Percentiles rank a stretch among this genome's conserved stretches.
phyloP scores from a whole-genome alignment of 2,329 filamentous ascomycete species.

The Herpotrichia juniperi region DNA sequence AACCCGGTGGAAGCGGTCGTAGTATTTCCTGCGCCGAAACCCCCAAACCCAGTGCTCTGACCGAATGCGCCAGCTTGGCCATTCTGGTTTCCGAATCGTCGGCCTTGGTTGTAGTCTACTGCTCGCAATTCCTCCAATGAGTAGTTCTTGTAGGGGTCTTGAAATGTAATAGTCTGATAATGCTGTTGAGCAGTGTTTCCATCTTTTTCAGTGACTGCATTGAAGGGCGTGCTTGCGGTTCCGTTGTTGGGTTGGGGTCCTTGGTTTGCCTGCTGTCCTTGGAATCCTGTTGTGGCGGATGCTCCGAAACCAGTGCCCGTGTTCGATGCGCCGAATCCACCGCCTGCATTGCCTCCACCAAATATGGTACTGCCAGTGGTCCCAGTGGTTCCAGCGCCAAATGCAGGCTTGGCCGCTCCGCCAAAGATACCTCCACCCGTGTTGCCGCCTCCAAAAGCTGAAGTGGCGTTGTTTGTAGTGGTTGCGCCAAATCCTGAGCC shows the following conservation, averaged over 20 bases:
- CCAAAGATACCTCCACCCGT: constrained; percentile 42
- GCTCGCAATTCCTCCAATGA: constrained; percentile 74
- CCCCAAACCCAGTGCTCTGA: constrained; percentile 62
- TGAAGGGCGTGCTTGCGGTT: constrained; percentile 70
- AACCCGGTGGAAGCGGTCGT: constrained; percentile 52
- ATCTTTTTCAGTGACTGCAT: constrained; percentile 76
- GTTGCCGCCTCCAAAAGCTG: constrained; percentile 24
- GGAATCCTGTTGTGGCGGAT: constrained; percentile 38
- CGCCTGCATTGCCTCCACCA: constrained; percentile 22
- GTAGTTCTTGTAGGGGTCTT: constrained; percentile 83
- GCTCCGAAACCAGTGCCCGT: constrained; percentile 30
- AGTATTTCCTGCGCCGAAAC: constrained; percentile 50
- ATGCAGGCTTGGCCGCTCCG: constrained; percentile 40
- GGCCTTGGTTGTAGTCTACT: constrained; percentile 86
- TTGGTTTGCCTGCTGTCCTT: constrained; percentile 20
- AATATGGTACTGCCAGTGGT: constrained; percentile 26
- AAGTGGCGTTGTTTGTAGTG: constrained; percentile 30
- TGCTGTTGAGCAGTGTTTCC: constrained; percentile 62
- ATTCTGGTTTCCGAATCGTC: constrained; percentile 80
- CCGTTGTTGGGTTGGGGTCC: constrained; percentile 56
- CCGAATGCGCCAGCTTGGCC: constrained; percentile 86
- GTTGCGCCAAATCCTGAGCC: constrained; percentile 42
- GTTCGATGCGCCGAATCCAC: constrained; percentile 39
- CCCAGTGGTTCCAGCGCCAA: constrained; percentile 29
- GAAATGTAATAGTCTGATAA: constrained; percentile 81